These are phyloP conservation scores for Phaseolus lunatus DNA, from an alignment of 306 rosid genomes.

Conservation along the genomic window DNA sequence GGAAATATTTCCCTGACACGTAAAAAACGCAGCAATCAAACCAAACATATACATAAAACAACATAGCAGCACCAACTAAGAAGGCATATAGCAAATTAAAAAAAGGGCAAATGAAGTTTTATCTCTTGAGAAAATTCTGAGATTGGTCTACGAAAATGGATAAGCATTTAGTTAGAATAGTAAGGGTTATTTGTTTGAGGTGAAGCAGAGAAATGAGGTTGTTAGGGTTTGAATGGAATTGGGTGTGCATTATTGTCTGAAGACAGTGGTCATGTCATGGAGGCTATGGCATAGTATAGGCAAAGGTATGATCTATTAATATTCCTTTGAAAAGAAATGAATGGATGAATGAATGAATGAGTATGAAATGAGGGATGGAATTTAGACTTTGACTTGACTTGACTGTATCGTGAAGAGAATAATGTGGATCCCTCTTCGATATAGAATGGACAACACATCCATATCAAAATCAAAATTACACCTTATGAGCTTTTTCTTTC, in stretches of 20 bases:
- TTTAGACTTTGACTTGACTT: slow-evolving; percentile 34
- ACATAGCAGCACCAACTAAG: neutral
- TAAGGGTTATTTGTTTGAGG: no score
- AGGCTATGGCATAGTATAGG: neutral
- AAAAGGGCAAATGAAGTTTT: neutral
- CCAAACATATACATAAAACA: neutral
- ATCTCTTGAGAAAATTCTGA: no score
- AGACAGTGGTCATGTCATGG: slow-evolving; percentile 35
- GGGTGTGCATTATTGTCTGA: neutral
- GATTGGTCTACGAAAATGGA: no score
- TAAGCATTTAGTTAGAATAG: no score
- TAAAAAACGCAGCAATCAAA: neutral
- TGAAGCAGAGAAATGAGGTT: no score
- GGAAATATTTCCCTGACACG: neutral
- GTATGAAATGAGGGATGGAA: neutral
- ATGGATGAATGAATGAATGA: neutral
- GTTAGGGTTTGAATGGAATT: no score
- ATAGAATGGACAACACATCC: slow-evolving; percentile 10
- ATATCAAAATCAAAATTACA: neutral
- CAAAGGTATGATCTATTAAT: slow-evolving; percentile 14
- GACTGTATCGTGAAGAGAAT: slow-evolving; percentile 5
- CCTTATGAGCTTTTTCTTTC: neutral
- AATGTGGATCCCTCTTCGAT: neutral
- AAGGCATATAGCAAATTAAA: neutral
- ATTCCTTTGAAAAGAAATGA: slow-evolving; percentile 25